Evolutionary conservation across 2,329 filamentous ascomycete genomes (phyloP).

Genomic region (Bipolaris gigantea): DNA sequence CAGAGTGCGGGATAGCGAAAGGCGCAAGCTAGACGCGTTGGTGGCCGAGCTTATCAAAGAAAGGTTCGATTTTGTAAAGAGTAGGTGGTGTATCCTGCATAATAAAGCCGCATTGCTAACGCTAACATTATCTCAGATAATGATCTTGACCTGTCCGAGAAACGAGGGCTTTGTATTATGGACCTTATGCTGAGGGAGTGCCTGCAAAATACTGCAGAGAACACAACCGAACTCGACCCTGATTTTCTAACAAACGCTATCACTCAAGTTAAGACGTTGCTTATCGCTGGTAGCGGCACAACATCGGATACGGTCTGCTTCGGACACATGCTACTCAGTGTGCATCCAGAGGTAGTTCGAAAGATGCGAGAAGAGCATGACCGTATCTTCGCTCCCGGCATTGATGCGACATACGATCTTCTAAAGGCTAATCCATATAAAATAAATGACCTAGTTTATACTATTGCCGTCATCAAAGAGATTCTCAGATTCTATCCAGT

Average conservation of each 20-base stretch:
- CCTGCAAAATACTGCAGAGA: slow-evolving; percentile 20
- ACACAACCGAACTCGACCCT: slow-evolving; percentile 26
- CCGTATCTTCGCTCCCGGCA: slow-evolving; percentile 52
- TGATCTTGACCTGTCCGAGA: slow-evolving; percentile 40
- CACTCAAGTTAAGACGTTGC: slow-evolving; percentile 45
- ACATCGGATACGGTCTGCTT: slow-evolving; percentile 42
- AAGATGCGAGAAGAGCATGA: slow-evolving; percentile 55
- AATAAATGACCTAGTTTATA: slow-evolving; percentile 57
- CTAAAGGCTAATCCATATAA: slow-evolving; percentile 50
- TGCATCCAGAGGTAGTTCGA: slow-evolving; percentile 29
- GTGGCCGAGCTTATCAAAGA: slow-evolving; percentile 42
- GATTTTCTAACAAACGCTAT: slow-evolving; percentile 43
- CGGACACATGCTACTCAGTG: slow-evolving; percentile 35
- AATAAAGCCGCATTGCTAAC: not conserved
- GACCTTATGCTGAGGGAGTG: slow-evolving; percentile 39
- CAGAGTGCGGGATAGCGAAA: slow-evolving; percentile 12
- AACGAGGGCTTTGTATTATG: slow-evolving; percentile 43
- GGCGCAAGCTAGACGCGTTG: slow-evolving; percentile 35
- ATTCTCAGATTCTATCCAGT: slow-evolving; percentile 57
- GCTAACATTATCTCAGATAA: slow-evolving; percentile 13
- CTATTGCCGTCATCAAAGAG: slow-evolving; percentile 57
- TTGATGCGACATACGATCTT: slow-evolving; percentile 41
- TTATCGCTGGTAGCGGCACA: slow-evolving; percentile 51
- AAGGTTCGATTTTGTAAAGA: slow-evolving; percentile 34
- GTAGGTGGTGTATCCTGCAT: slow-evolving; percentile 7